Evolutionary conservation across 257 asterid genomes (phyloP).

Genomic region (Voacanga thouarsii): DNA sequence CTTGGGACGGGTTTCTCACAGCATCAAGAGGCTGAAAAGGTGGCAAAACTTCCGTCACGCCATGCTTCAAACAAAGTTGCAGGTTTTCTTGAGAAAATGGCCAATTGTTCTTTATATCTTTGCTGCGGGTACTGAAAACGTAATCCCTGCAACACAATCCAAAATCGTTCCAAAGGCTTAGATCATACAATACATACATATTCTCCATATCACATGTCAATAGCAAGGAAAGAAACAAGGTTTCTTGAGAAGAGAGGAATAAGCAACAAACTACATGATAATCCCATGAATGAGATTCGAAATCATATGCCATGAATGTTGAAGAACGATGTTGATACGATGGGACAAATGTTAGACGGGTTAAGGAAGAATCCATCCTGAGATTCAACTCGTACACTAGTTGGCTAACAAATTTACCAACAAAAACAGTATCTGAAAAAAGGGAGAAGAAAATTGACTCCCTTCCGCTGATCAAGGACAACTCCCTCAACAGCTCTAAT

Average conservation of each 20-base stretch:
- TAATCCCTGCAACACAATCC: slow-evolving; percentile 63
- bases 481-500: background rate
- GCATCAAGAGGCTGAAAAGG: slow-evolving; percentile 64
- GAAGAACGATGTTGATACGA: slow-evolving; percentile 10
- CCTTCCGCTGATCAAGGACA: slow-evolving; percentile 20
- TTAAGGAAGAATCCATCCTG: background rate
- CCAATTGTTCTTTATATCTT: slow-evolving; percentile 74
- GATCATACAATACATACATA: background rate
- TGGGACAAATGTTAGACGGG: slow-evolving; percentile 3
- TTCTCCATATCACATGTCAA: slow-evolving; percentile 19
- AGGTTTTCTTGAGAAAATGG: slow-evolving; percentile 79
- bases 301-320: slow-evolving; percentile 15
- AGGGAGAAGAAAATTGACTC: slow-evolving; percentile 11
- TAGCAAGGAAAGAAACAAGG: slow-evolving; percentile 10
- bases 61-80: slow-evolving; percentile 76
- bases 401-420: slow-evolving; percentile 12
- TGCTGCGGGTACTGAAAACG: slow-evolving; percentile 58
- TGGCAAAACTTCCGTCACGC: slow-evolving; percentile 69
- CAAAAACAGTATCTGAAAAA: background rate
- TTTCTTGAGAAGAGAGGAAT: background rate
- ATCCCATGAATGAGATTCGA: background rate
- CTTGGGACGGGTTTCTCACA: slow-evolving; percentile 35
- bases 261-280: background rate
- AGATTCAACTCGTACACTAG: slow-evolving; percentile 10
- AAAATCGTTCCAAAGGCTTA: background rate